Percentiles rank a stretch among this genome's conserved stretches.
phyloP scores from a whole-genome alignment of 2,329 filamentous ascomycete species.

The Didymella sp. region DNA sequence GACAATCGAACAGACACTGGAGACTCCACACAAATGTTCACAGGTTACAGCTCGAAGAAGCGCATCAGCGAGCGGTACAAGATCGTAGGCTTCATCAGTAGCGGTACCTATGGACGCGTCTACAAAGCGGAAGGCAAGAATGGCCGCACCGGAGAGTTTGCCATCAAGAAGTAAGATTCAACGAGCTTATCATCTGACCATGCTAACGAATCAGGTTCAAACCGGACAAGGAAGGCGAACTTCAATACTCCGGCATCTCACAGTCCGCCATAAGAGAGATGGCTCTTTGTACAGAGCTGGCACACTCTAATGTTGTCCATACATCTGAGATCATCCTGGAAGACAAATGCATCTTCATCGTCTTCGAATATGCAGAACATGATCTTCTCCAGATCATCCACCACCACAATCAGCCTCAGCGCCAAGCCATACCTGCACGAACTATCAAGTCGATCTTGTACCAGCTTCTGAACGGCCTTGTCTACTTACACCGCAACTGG shows the following conservation, averaged over 20 bases:
- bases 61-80: conserved; percentile 92
- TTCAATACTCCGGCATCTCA: conserved; percentile 96
- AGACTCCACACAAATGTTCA: conserved; percentile 47
- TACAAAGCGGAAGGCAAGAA: conserved; percentile 89
- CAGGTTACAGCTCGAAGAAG: conserved; percentile 72
- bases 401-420: conserved; percentile 88
- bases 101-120: conserved; percentile 95
- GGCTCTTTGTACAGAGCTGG: conserved; percentile 92
- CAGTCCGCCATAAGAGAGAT: conserved; percentile 98
- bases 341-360: conserved; percentile 99
- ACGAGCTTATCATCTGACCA: neutral
- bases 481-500: conserved; percentile 97
- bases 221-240: conserved; percentile 96
- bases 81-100: conserved; percentile 97
- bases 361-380: conserved; percentile 98
- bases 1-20: conserved; percentile 29
- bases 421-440: conserved; percentile 84
- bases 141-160: conserved; percentile 80
- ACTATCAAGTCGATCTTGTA: conserved; percentile 95
- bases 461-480: conserved; percentile 90
- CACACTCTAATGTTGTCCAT: conserved; percentile 86
- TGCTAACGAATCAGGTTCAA: conserved; percentile 69
- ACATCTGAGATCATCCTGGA: conserved; percentile 96
- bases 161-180: conserved; percentile 85
- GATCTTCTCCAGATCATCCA: conserved; percentile 98